Evolutionary conservation across 2,329 filamentous ascomycete species (phyloP), one percentile per base, ranked within the genome.

Genomic region (Lachnellula occidentalis): DNA sequence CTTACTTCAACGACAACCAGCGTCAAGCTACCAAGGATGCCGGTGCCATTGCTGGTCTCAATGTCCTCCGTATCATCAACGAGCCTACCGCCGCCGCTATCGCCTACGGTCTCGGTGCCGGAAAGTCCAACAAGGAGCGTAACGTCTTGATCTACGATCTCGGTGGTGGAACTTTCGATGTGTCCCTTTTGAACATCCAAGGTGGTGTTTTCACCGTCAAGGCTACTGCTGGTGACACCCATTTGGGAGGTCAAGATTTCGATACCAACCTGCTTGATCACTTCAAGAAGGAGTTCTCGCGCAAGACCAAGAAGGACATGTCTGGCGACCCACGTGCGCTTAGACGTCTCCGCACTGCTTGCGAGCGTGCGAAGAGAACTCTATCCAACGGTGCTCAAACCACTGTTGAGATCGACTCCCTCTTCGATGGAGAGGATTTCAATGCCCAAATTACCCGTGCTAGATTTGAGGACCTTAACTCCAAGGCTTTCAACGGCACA

Each of bases 1-100:
- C 94, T 73, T 99, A 99, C 85, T 99, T 99, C 90, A 97, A 97
- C 83, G 94, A 99, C 86, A 96, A 95, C 83, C 94, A 99, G 82
- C 88, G 94, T 79, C 94, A 97, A 79, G 90, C 94, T 65, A 99
- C 94, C 79, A 97, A 97, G 87, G 94, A 97, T 72, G 94, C 94
- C 65, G 94, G 94, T 86, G 88, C 92, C 74, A 99, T 99, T 72
- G 80, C 92, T 70, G 94, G 92, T 68, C 86, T 99, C 61, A 96
- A 97, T 78, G 91, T 99, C 67, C 92, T 99, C 76, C 92, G 94
- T 83, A 97, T 99, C 80, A 97, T 99, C 80, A 99, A 99, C 85
- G 94, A 99, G 82, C 94, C 94, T 59, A 99, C 94, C 62, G 94
- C 94, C 66, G 94, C 94, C 60, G 94, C 94, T 68, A 97, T 97